Base-by-base conservation (phyloP, 305 asterid genomes). In the Solanum aculeatissimum region DNA sequence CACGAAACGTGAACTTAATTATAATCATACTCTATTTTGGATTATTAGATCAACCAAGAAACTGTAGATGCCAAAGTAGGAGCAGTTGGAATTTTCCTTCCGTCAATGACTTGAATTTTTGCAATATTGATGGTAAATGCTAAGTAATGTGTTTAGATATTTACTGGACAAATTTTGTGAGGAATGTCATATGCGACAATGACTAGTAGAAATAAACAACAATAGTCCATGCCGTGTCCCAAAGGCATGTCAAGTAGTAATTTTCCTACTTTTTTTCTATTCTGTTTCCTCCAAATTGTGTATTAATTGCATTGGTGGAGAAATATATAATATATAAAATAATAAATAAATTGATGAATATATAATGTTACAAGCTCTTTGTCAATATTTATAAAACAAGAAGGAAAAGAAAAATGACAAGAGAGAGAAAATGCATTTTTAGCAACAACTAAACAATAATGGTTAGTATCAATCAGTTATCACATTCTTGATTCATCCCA, bases 31-130 rank as follows among this genome's bases (percentile, higher is more conserved):
- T n/a, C n/a, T n/a, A 1, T 77, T 84, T 10, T 84, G 79, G 65
- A 83, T 40, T 71, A 89, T n/a, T n/a, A n/a, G 40, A 51, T 83
- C 47, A 3, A 35, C 45, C 0, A 85, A 85, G 86, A 87, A 87
- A 16, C 81, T 18, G 49, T 93, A 92, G 10, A 89, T 80, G 21
- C 94, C 94, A 40, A 89, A 88, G 74, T 86, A 92, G 19, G 95
- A 49, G 88, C 92, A 94, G 79, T 57, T 91, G 85, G 92, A 71
- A 0, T 71, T 88, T 43, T 82, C 93, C 7, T 66, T 84, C 83
- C 91, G 90, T n/a, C 74, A 88, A 89, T 2, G 89, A 84, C 82
- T 92, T 89, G 7, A 95, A 38, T 55, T 80, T 80, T 57, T 70
- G 69, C 90, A 94, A 81, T 93, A 90, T 91, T 60, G 82, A 15